Percentiles rank a stretch among this genome's conserved stretches.
These are phyloP conservation scores for Clavispora carvajalis DNA, from an alignment of 805 yeast species.

Conservation along the genomic window DNA sequence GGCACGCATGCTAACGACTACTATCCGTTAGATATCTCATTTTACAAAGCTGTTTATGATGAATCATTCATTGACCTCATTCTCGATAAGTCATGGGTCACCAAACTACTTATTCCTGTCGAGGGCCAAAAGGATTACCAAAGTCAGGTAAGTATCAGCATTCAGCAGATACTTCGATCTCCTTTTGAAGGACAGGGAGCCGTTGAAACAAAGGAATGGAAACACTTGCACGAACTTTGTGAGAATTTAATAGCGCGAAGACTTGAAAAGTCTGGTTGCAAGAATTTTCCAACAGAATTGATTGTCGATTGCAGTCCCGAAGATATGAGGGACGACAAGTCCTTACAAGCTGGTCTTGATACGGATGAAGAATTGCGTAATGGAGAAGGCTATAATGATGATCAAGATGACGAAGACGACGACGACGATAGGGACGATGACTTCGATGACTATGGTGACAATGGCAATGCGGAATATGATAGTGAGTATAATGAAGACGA, in stretches of 20 bases:
- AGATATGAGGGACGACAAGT: not conserved
- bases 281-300: not conserved
- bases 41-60: conserved; percentile 53
- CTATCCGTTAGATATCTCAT: conserved; percentile 58
- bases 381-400: conserved; percentile 9
- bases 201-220: not conserved
- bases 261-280: not conserved
- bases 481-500: too few relatives aligned
- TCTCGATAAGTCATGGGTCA: conserved; percentile 20
- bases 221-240: not conserved
- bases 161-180: not conserved
- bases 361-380: not conserved
- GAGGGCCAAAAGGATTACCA: not conserved
- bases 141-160: conserved; percentile 1
- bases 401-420: conserved; percentile 23
- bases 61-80: conserved; percentile 28
- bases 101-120: conserved; percentile 6
- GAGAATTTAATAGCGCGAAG: not conserved
- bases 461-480: conserved; percentile 17
- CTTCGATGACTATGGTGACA: conserved; percentile 16
- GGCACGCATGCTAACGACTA: conserved; percentile 70
- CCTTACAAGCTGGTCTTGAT: not conserved
- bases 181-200: not conserved
- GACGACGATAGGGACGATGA: conserved; percentile 14
- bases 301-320: not conserved